Conservation (phyloP, 805 yeast species). For the Barnettozyma sp. region DNA sequence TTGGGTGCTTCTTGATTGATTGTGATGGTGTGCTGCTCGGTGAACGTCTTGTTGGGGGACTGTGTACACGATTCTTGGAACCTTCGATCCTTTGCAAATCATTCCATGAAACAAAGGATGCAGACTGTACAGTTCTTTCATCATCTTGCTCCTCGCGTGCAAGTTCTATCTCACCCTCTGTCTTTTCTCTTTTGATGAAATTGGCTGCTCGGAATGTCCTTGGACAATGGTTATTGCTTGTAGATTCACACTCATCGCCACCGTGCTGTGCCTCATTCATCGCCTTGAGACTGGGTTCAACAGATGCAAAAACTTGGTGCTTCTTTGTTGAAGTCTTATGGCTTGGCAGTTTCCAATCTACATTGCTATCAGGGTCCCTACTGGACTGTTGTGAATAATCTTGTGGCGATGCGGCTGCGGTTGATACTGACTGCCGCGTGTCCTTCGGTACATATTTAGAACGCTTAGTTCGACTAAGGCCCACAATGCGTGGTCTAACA, state of each 20-base stretch:
- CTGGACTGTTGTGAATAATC: too few species aligned
- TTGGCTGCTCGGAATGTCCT: slow-evolving; percentile 11
- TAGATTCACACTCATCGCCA: too few species aligned
- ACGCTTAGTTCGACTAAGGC: neutral
- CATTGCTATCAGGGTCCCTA: too few species aligned
- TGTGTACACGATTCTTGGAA: neutral
- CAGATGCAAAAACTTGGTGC: too few species aligned
- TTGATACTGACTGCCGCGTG: too few species aligned
- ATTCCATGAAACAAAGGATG: slow-evolving; percentile 8
- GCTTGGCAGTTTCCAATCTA: too few species aligned
- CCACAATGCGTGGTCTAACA: neutral
- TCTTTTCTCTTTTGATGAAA: slow-evolving; percentile 5
- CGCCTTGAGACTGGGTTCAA: too few species aligned
- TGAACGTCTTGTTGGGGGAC: neutral
- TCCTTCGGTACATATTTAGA: too few species aligned
- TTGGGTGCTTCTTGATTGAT: neutral
- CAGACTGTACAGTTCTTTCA: neutral
- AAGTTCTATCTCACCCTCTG: slow-evolving; percentile 3
- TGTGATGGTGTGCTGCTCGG: neutral
- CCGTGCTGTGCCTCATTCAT: neutral
- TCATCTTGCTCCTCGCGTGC: slow-evolving; percentile 4
- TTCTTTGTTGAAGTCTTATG: too few species aligned
- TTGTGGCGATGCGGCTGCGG: too few species aligned
- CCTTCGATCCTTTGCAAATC: neutral
- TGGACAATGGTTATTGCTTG: too few species aligned